Base-by-base conservation (phyloP, 352 stramenopile species). In the Phytophthora parvispora region DNA sequence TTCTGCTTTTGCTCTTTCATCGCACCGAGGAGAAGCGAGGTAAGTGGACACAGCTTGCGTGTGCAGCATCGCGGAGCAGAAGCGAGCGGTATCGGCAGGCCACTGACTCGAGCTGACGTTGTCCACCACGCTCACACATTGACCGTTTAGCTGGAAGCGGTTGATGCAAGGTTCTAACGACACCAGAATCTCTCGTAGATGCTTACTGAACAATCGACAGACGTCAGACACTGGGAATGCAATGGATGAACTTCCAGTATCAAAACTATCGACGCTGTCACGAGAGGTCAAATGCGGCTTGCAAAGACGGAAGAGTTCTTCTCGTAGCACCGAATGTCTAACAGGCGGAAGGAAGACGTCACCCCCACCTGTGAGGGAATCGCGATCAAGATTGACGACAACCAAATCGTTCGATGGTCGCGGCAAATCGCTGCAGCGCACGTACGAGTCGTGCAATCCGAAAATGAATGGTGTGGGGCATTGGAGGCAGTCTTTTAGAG, bases 391-490 rank as follows among this genome's bases (percentile, higher is more conserved):
- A 48, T 90, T 87, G 13, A 92, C 84, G 1, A 92, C 54, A 5
- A 80, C 80, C 0, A 91, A 42, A 20, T 91, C 83, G 12, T 79
- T 75, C 16, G 77, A 86, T 18, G 79, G 65, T 36, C 75, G 73
- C 36, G 82, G 81, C 8, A 87, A 60, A 27, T 89, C 80, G 32
- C 84, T 81, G 13, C 72, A 56, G 29, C 77, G 79, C 12, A 79
- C 77, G 34, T 89, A 94, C 24, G 76, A 84, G 8, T 78, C 76
- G 62, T 94, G 87, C 2, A 95, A 59, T 1, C 87, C 87, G 40
- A 95, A 93, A 45, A 95, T 83, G 59, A 92, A 95, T 8, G 86
- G 86, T 3, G 86, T 93, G 42, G 87, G 87, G 60, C 86, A 95
- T 47, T 93, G 84, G 4, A 95, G 63, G 47, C 81, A 93, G 3